Base-by-base conservation (phyloP, 768 basidiomycete species). In the Gautieria morchelliformis region DNA sequence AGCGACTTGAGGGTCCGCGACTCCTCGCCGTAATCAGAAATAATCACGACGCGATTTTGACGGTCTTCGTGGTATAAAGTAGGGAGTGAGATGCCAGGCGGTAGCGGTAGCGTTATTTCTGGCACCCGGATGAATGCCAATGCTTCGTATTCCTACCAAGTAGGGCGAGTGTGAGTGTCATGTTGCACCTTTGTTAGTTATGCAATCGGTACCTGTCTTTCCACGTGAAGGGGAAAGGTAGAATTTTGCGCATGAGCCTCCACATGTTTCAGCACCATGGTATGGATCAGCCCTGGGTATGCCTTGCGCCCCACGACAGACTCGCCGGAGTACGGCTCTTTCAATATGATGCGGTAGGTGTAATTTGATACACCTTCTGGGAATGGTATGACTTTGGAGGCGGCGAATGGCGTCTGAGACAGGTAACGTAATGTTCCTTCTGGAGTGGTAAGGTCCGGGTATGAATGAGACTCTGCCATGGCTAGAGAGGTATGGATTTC, bases 231-330 rank as follows among this genome's bases (percentile, higher is more conserved):
- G 32, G 42, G 41, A n/a, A 81, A 60, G 1, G 35, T 20, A 70
- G 19, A 60, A 64, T 71, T 44, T 32, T 45, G 22, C 24, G 69
- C 65, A 59, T 75, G 80, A 27, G 75, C 69, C 50, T 76, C 73
- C 10, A 75, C 74, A 67, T 85, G 80, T 67, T 87, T 87, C 44
- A 85, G 62, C 32, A 87, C 71, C 12, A 82, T 64, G 4, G 81
- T 83, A 51, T 64, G 58, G 4, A 63, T 68, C 0, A 77, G 80
- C 37, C 74, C 63, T 15, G 22, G 12, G 27, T 27, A 27, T 27
- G 2, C 27, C 7, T 11, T 27, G 12, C 42, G 41, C 15, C 20
- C 19, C n/a, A 14, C 40, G 10, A 33, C 19, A n/a, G n/a, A n/a
- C n/a, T n/a, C n/a, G n/a, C n/a, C n/a, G n/a, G n/a, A 3, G 56